Percentiles rank a stretch among this genome's conserved stretches.
Conservation (phyloP, 352 stramenopile genomes). For the Globisporangium parvum region DNA sequence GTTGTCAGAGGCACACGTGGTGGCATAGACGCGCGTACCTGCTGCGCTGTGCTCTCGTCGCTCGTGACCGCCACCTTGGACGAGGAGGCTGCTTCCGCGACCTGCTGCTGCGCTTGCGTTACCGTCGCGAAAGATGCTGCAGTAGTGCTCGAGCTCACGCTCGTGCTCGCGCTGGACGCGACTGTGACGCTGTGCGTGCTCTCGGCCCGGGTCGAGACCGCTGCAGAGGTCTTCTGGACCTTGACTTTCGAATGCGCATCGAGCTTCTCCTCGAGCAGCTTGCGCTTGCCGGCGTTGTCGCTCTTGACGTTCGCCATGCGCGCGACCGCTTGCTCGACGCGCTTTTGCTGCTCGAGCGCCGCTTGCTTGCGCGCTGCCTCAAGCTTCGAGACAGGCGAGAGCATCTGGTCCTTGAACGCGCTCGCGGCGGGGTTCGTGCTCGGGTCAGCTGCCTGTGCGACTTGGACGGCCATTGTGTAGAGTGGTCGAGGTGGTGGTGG, state of each 20-base stretch:
- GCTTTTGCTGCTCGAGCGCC: slow-evolving; percentile 59
- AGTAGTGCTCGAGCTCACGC: slow-evolving; percentile 16
- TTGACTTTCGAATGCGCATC: slow-evolving; percentile 38
- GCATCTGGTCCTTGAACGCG: slow-evolving; percentile 38
- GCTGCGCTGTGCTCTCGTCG: slow-evolving; percentile 5
- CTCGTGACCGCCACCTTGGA: not conserved
- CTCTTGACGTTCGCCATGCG: slow-evolving; percentile 50
- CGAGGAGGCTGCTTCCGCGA: not conserved
- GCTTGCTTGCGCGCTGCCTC: slow-evolving; percentile 54
- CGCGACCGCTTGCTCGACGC: slow-evolving; percentile 51
- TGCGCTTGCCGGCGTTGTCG: slow-evolving; percentile 50
- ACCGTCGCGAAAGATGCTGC: not conserved
- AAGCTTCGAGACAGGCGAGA: slow-evolving; percentile 73
- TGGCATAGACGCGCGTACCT: slow-evolving; percentile 5
- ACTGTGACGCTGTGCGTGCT: slow-evolving; percentile 6
- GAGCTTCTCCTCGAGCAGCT: slow-evolving; percentile 34
- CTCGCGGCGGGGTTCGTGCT: slow-evolving; percentile 16
- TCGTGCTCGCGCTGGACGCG: slow-evolving; percentile 9
- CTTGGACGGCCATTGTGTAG: slow-evolving; percentile 46
- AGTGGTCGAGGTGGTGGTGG: slow-evolving; percentile 3
- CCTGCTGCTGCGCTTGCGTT: slow-evolving; percentile 2
- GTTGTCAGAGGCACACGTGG: too few species aligned
- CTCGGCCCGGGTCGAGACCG: slow-evolving; percentile 14
- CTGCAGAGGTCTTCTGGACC: slow-evolving; percentile 41
- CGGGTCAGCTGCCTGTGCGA: slow-evolving; percentile 49